Evolutionary conservation across 495 filamentous ascomycete species (phyloP).

Genomic region (Bombardia bombarda): DNA sequence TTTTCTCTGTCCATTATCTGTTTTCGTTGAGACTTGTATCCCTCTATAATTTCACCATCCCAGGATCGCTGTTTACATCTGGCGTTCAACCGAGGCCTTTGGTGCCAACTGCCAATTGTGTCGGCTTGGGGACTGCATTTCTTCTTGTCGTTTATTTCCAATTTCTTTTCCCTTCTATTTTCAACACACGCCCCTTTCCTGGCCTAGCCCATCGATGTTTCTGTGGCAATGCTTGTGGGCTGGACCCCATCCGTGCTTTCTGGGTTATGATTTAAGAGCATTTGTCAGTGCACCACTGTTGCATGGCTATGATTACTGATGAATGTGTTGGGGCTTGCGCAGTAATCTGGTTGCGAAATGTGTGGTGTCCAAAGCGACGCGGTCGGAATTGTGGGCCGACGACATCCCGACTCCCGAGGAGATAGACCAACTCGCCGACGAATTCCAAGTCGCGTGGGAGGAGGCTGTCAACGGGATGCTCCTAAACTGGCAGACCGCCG

Average conservation of each 20-base stretch:
- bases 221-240: no score
- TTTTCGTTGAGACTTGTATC: not conserved
- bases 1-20: not conserved
- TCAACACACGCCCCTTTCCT: no score
- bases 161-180: no score
- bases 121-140: slow-evolving; percentile 21
- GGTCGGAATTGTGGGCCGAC: slow-evolving; percentile 69
- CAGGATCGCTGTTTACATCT: not conserved
- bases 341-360: no score
- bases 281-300: no score
- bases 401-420: slow-evolving; percentile 45
- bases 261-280: no score
- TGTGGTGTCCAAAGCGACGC: slow-evolving; percentile 50
- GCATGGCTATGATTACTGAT: no score
- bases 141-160: no score
- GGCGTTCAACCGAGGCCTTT: slow-evolving; percentile 25
- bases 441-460: slow-evolving; percentile 61
- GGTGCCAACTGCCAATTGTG: slow-evolving; percentile 51
- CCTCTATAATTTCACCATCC: not conserved
- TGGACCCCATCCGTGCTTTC: no score
- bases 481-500: slow-evolving; percentile 59
- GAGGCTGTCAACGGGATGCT: slow-evolving; percentile 58
- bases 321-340: no score
- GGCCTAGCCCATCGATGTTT: no score
- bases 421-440: slow-evolving; percentile 50